phyloP scores from a whole-genome alignment of 1,139 yeast species.

The Hansenula sp. region DNA sequence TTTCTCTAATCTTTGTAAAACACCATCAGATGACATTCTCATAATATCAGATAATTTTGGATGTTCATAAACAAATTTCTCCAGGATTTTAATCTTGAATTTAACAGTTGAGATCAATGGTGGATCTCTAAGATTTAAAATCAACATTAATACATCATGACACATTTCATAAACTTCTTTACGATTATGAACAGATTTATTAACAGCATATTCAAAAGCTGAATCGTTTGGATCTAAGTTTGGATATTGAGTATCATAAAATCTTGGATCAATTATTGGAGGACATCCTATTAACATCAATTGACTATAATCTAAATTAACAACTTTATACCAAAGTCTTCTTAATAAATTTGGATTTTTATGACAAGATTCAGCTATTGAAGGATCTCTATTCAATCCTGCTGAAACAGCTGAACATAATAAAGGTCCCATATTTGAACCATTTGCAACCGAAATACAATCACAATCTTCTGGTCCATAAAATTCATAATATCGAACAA shows the following conservation, averaged over 20 bases:
- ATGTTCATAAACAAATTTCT: conserved; percentile 4
- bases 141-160: conserved; percentile 13
- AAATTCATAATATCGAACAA: conserved; percentile 12
- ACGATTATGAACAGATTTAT: conserved; percentile 13
- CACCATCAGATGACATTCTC: conserved; percentile 13
- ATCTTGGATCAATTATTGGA: conserved; percentile 13
- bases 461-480: conserved; percentile 20
- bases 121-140: conserved; percentile 13
- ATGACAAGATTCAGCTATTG: not conserved
- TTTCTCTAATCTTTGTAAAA: conserved; percentile 14
- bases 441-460: conserved; percentile 12
- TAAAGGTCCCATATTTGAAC: conserved; percentile 16
- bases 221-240: conserved; percentile 17
- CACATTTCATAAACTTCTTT: conserved; percentile 12
- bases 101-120: conserved; percentile 13
- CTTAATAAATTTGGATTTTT: conserved; percentile 15
- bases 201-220: conserved; percentile 14
- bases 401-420: conserved; percentile 16
- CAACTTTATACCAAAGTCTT: conserved; percentile 20
- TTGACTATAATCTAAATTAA: conserved; percentile 16
- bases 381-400: conserved; percentile 20
- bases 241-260: conserved; percentile 20
- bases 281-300: conserved; percentile 17
- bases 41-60: conserved; percentile 11
- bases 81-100: conserved; percentile 11